phyloP scores from a whole-genome alignment of 331 rosid species.

The Arachis monticola region DNA sequence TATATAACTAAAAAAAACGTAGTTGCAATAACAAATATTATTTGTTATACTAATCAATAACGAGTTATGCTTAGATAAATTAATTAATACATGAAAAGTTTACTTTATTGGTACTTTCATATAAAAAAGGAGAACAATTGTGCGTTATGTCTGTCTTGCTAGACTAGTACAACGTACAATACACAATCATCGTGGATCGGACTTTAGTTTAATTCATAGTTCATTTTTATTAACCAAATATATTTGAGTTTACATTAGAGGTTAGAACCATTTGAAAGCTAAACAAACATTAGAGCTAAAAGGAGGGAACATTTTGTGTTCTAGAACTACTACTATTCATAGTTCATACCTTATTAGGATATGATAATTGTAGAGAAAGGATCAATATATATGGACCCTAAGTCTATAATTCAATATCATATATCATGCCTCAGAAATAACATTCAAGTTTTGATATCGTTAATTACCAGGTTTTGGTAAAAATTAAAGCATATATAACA shows the following conservation, averaged over 20 bases:
- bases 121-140: slow-evolving; percentile 1
- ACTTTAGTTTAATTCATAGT: neutral
- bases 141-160: neutral
- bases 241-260: no score
- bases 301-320: neutral
- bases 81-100: neutral
- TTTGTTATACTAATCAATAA: neutral
- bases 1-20: neutral
- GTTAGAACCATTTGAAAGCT: no score
- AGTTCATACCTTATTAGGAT: neutral
- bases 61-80: neutral
- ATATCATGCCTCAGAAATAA: neutral
- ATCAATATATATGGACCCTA: no score
- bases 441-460: neutral
- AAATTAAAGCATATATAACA: neutral
- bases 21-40: neutral
- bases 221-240: no score
- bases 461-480: neutral
- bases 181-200: neutral
- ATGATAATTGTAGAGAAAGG: no score
- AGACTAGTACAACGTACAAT: neutral
- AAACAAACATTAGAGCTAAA: no score
- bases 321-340: no score
- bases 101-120: neutral
- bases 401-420: no score